Evolutionary conservation across 495 filamentous ascomycete genomes (phyloP).

Genomic region (Aspergillus diversus): DNA sequence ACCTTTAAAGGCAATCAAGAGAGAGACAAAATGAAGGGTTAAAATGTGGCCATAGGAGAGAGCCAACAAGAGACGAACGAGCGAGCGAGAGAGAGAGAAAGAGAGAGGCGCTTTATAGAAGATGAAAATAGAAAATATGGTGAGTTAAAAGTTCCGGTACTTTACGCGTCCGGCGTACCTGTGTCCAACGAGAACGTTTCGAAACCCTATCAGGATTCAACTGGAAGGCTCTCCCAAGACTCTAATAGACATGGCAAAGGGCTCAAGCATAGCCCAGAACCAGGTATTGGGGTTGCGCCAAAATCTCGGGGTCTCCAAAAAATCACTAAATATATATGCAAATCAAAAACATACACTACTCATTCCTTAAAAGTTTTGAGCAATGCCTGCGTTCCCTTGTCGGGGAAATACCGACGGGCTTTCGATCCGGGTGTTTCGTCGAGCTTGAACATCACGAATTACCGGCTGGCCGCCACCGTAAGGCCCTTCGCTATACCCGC

Average conservation of each 20-base stretch:
- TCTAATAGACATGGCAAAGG: neutral
- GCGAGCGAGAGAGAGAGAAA: neutral
- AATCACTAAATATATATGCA: conserved; percentile 7
- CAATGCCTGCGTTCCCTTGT: conserved; percentile 90
- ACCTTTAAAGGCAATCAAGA: conserved; percentile 4
- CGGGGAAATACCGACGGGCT: conserved; percentile 84
- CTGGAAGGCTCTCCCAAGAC: too few relatives aligned
- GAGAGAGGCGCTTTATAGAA: neutral
- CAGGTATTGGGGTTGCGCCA: neutral
- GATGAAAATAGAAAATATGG: neutral
- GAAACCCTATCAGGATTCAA: too few relatives aligned
- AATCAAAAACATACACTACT: conserved; percentile 2
- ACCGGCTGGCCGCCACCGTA: conserved; percentile 71
- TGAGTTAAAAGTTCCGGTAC: too few relatives aligned
- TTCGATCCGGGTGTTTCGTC: conserved; percentile 92
- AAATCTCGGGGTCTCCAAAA: neutral
- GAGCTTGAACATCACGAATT: conserved; percentile 89
- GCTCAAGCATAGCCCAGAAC: neutral
- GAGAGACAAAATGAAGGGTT: neutral
- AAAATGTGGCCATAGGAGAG: too few relatives aligned
- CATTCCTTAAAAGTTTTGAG: conserved; percentile 86
- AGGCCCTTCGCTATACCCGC: conserved; percentile 57
- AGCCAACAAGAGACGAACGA: conserved; percentile 6
- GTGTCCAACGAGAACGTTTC: too few relatives aligned
- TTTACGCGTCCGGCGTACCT: too few relatives aligned